These are phyloP conservation scores for Magnaporthiopsis incrustans DNA, from an alignment of 2,329 filamentous ascomycete species.

Conservation along the genomic window DNA sequence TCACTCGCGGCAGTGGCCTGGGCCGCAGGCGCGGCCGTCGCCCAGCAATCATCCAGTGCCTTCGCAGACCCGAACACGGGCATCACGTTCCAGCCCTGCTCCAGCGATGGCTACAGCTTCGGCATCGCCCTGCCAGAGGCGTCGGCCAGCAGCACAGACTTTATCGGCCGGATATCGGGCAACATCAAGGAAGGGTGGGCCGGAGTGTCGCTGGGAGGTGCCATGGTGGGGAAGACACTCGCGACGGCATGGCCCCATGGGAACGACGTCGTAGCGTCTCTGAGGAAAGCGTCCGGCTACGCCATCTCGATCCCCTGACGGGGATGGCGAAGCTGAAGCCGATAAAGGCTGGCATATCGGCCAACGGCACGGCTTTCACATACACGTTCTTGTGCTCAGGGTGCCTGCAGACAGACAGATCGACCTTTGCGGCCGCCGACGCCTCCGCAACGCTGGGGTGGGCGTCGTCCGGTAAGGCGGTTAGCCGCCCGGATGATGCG, in stretches of 20 bases:
- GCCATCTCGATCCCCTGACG: constrained; percentile 43
- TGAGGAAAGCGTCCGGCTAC: constrained; percentile 47
- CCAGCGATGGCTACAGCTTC: constrained; percentile 32
- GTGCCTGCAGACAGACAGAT: constrained; percentile 24
- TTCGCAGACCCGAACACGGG: constrained; percentile 39
- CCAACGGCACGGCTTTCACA: constrained; percentile 38
- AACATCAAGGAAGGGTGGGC: constrained; percentile 39
- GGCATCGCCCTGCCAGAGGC: constrained; percentile 43
- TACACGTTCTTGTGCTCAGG: constrained; percentile 40
- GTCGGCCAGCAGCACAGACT: constrained; percentile 28
- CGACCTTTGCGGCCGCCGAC: constrained; percentile 18
- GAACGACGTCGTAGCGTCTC: constrained; percentile 39
- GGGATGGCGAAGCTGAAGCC: constrained; percentile 50
- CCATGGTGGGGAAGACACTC: constrained; percentile 46
- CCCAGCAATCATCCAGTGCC: constrained; percentile 15
- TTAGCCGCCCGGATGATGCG: constrained; percentile 17
- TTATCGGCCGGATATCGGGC: constrained; percentile 43
- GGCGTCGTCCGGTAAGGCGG: constrained; percentile 19
- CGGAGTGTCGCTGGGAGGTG: constrained; percentile 41
- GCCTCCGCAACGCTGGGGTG: constrained; percentile 12
- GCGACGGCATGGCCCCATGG: constrained; percentile 43
- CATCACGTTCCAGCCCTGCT: constrained; percentile 44
- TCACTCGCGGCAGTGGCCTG: background rate
- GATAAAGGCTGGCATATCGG: constrained; percentile 39
- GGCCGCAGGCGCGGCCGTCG: background rate